Evolutionary conservation across 179 eudicot species (phyloP).

Genomic region (Heliamphora pulchella): DNA sequence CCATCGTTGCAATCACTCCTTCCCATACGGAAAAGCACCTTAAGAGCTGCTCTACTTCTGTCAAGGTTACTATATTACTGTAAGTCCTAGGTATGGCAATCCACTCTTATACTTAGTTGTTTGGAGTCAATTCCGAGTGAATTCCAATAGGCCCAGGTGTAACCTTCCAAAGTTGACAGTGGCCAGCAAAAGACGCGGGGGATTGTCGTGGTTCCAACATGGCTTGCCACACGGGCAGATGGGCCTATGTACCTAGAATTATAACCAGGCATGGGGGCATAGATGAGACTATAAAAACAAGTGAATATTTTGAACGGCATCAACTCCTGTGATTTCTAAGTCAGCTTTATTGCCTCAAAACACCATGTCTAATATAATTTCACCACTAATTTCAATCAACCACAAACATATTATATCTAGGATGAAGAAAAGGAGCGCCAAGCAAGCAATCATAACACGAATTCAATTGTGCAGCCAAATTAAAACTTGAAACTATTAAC

Average conservation of each 20-base stretch:
- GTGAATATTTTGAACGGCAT: background rate
- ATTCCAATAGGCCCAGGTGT: too few species aligned
- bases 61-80: too few species aligned
- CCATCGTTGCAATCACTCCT: too few species aligned
- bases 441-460: background rate
- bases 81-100: too few species aligned
- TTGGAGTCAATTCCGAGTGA: too few species aligned
- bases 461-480: background rate
- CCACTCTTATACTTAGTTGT: too few species aligned
- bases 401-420: too few species aligned
- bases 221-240: background rate
- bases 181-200: background rate
- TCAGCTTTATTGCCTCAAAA: background rate
- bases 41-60: too few species aligned
- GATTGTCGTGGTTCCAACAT: background rate
- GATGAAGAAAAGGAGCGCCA: background rate
- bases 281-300: background rate
- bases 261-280: background rate
- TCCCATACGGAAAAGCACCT: too few species aligned
- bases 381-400: background rate
- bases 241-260: background rate
- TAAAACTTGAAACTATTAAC: background rate
- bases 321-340: background rate
- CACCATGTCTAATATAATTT: background rate
- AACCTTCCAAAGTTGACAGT: too few species aligned